Evolutionary conservation across 441 rosid genomes (phyloP).

Genomic region (Adansonia gregorii): DNA sequence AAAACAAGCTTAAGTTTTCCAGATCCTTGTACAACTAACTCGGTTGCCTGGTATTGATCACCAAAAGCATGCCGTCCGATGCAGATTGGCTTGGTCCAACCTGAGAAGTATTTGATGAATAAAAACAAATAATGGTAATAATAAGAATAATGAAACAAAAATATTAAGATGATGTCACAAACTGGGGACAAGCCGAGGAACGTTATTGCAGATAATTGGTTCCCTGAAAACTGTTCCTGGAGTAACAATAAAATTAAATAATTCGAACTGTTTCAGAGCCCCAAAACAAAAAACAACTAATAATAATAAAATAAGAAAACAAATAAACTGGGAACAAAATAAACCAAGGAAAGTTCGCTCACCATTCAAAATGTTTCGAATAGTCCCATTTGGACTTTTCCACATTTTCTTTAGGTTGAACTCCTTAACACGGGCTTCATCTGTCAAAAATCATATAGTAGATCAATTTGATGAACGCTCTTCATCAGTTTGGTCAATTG

Average conservation of each 20-base stretch:
- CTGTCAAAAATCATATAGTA: conserved; percentile 40
- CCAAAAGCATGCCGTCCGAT: conserved; percentile 98
- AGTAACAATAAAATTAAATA: conserved; percentile 17
- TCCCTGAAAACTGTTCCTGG: conserved; percentile 95
- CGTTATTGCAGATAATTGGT: conserved; percentile 82
- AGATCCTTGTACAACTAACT: conserved; percentile 60
- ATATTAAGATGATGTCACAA: conserved; percentile 29
- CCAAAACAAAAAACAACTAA: neutral
- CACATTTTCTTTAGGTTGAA: conserved; percentile 84
- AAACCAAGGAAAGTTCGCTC: conserved; percentile 22
- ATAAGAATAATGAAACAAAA: conserved; percentile 1
- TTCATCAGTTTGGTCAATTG: neutral
- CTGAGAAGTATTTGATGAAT: conserved; percentile 39
- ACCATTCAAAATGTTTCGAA: conserved; percentile 91
- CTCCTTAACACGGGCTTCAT: conserved; percentile 84
- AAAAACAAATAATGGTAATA: neutral
- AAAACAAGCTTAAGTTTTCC: conserved; percentile 80
- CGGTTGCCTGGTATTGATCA: conserved; percentile 92
- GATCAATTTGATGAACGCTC: neutral
- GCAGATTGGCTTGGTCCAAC: conserved; percentile 96
- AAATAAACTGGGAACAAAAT: conserved; percentile 6
- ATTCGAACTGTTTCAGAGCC: neutral
- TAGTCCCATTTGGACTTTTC: conserved; percentile 96
- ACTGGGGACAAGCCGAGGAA: conserved; percentile 87
- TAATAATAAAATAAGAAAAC: neutral